A percentile compares a stretch with the other conserved stretches of the same genome.
Evolutionary conservation across 225 moss, liverwort and hornwort genomes (phyloP).

Genomic region (Bryum argenteum): DNA sequence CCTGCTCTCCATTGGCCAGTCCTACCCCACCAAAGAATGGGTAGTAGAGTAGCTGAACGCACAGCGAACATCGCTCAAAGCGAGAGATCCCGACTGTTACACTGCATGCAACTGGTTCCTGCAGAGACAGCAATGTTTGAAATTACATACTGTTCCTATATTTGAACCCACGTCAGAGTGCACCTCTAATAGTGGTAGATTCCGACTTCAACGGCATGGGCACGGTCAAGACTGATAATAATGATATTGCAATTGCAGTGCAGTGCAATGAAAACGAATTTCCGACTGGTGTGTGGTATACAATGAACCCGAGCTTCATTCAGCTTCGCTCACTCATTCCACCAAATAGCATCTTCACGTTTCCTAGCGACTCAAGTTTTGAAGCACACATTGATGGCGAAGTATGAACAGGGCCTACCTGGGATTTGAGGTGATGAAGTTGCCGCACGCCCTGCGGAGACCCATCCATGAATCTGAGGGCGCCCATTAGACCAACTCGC

Average conservation of each 20-base stretch:
- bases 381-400: constrained; percentile 6
- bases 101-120: constrained; percentile 86
- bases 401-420: constrained; percentile 52
- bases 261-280: neutral
- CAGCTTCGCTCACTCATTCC: constrained; percentile 5
- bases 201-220: constrained; percentile 5
- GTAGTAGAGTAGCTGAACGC: constrained; percentile 89
- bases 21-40: constrained; percentile 88
- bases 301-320: constrained; percentile 5
- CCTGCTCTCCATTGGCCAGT: constrained; percentile 65
- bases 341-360: constrained; percentile 7
- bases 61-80: constrained; percentile 92
- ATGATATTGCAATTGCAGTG: constrained; percentile 2
- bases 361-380: constrained; percentile 19
- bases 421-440: constrained; percentile 85
- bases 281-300: constrained; percentile 4
- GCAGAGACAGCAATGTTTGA: constrained; percentile 33
- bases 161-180: constrained; percentile 1
- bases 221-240: neutral
- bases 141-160: neutral
- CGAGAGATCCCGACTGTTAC: constrained; percentile 93
- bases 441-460: constrained; percentile 97
- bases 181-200: neutral
- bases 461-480: constrained; percentile 94
- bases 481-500: constrained; percentile 86